Evolutionary conservation across 768 basidiomycete genomes (phyloP).

Genomic region (Auricularia cornea): DNA sequence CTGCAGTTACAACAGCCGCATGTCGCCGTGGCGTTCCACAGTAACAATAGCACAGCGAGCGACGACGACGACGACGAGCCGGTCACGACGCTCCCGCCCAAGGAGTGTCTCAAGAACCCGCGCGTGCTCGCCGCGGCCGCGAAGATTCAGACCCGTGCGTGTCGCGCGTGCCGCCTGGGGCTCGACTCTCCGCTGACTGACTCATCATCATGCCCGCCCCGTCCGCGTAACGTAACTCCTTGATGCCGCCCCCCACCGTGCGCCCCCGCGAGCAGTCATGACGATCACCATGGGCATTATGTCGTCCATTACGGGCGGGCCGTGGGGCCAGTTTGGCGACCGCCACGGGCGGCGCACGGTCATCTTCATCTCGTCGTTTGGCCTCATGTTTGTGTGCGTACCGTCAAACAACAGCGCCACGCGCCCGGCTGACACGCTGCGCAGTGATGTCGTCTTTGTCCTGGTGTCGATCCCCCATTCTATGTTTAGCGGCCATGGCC

Average conservation of each 20-base stretch:
- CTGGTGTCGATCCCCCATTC: constrained; percentile 64
- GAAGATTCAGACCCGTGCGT: constrained; percentile 53
- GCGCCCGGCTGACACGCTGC: constrained; percentile 3
- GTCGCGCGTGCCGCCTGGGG: neutral
- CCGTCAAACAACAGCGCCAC: constrained; percentile 26
- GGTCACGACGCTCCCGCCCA: constrained; percentile 28
- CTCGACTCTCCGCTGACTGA: neutral
- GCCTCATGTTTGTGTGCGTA: constrained; percentile 65
- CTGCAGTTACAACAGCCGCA: neutral
- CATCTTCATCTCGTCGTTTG: constrained; percentile 55
- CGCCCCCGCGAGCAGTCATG: constrained; percentile 30
- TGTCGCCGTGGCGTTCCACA: neutral
- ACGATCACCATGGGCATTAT: constrained; percentile 70
- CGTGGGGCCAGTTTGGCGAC: constrained; percentile 81
- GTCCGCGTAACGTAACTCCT: neutral
- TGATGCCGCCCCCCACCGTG: neutral
- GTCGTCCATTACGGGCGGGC: constrained; percentile 75
- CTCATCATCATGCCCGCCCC: neutral
- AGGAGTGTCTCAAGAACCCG: constrained; percentile 38
- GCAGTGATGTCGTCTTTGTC: constrained; percentile 70
- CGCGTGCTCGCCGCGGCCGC: constrained; percentile 63
- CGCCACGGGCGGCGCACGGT: constrained; percentile 67
- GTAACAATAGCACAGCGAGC: constrained; percentile 1
- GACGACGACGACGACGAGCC: constrained; percentile 23
- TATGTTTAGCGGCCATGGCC: constrained; percentile 53